Evolutionary conservation across 306 rosid species (phyloP), one percentile per base, ranked within the genome.

Genomic region (Bauhinia variegata): DNA sequence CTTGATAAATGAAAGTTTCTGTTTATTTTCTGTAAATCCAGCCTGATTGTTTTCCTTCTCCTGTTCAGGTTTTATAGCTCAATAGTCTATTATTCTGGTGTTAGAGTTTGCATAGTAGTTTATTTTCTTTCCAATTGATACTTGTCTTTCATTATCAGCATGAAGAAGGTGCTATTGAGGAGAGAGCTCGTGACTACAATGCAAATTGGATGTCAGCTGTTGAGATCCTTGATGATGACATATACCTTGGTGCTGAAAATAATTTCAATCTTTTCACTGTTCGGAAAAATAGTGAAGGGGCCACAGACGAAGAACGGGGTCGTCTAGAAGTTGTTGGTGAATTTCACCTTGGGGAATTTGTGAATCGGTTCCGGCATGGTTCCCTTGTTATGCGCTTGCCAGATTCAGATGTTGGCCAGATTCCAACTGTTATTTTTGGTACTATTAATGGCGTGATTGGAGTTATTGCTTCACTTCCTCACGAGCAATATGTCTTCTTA

Each of bases 91-190:
- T 23, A 23, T 23, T 23, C 28, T 23, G 2, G 28, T 23, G 28
- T 23, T 23, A 1, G 28, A 23, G 28, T 23, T 23, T 23, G 2
- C 2, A 23, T 23, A 23, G 28, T 69, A 7, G 6, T 4, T 67
- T 31, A n/a, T 43, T 67, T 72, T 42, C 32, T 42, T 12, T 53
- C 4, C 28, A 23, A 23, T 23, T 23, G 28, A 23, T 23, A 23
- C 28, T 23, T 23, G 28, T 23, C 28, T 16, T 7, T 34, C 60
- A 15, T 64, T 50, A 43, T 75, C 80, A 93, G 98, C 97, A 89
- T 14, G 98, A 93, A 79, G 98, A 93, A 80, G 96, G 98, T 23
- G 97, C 98, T 60, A 93, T 93, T 37, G 98, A 93, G 83, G 98
- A 93, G 75, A 81, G 97, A 76, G 97, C 98, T 11, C 96, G 95